These are phyloP conservation scores for Ceriops tagal DNA, from an alignment of 345 rosid species.

Conservation along the genomic window DNA sequence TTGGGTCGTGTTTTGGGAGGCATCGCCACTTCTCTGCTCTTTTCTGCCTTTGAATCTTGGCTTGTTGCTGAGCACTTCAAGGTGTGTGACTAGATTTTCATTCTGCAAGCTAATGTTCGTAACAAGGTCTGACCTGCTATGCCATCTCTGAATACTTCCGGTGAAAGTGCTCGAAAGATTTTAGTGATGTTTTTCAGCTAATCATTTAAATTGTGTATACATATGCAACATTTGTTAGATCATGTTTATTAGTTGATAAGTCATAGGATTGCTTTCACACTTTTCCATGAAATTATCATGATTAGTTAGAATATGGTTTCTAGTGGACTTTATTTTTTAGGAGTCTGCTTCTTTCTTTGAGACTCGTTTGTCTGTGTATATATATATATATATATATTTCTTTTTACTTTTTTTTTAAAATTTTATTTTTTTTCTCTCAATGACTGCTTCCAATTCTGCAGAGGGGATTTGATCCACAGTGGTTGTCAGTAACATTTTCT, in stretches of 20 bases:
- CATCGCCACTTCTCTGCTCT: slow-evolving; percentile 27
- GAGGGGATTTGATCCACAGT: slow-evolving; percentile 70
- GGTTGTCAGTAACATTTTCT: slow-evolving; percentile 70
- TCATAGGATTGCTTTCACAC: too few relatives aligned
- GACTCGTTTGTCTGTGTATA: too few relatives aligned
- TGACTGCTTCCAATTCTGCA: slow-evolving; percentile 7
- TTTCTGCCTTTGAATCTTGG: slow-evolving; percentile 25
- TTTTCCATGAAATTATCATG: too few relatives aligned
- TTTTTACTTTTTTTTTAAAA: too few relatives aligned
- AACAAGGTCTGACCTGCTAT: neutral
- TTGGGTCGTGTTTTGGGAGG: slow-evolving; percentile 57
- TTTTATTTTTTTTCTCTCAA: neutral
- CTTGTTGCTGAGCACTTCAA: slow-evolving; percentile 16
- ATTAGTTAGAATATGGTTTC: too few relatives aligned
- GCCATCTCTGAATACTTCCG: neutral
- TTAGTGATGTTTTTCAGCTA: too few relatives aligned
- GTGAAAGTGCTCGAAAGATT: neutral
- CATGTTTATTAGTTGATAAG: too few relatives aligned
- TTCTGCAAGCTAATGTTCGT: neutral
- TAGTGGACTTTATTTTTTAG: too few relatives aligned
- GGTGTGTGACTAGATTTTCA: neutral
- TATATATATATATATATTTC: too few relatives aligned
- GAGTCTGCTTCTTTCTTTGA: too few relatives aligned
- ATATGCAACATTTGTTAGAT: too few relatives aligned
- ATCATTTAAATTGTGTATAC: too few relatives aligned